Evolutionary conservation across 495 filamentous ascomycete genomes (phyloP).

Genomic region (Penicillium macrosclerotiorum): DNA sequence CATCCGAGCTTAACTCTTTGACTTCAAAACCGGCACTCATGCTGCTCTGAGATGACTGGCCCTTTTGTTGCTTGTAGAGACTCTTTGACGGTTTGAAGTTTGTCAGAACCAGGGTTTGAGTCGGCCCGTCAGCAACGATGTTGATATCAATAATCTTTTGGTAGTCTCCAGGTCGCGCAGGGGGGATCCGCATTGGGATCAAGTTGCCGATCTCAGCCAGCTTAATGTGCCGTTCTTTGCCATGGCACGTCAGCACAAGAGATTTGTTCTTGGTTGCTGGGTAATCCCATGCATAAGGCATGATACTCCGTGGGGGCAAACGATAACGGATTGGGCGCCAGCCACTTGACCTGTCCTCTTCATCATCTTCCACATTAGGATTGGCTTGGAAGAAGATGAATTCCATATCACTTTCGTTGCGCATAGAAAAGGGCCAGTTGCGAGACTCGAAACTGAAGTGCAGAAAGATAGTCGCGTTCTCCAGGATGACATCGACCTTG

Average conservation of each 20-base stretch:
- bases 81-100: conserved; percentile 94
- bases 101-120: conserved; percentile 89
- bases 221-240: conserved; percentile 84
- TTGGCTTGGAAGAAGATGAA: conserved; percentile 93
- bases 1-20: conserved; percentile 81
- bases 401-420: conserved; percentile 94
- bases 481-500: conserved; percentile 84
- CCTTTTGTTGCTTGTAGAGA: conserved; percentile 81
- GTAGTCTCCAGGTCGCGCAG: conserved; percentile 51
- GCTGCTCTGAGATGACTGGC: conserved; percentile 55
- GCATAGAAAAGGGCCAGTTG: conserved; percentile 97
- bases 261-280: conserved; percentile 96
- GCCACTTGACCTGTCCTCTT: conserved; percentile 70
- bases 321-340: conserved; percentile 92
- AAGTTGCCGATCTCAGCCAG: conserved; percentile 95
- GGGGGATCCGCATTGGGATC: conserved; percentile 80
- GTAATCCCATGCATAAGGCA: conserved; percentile 99
- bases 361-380: conserved; percentile 74
- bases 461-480: conserved; percentile 87
- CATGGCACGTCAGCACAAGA: conserved; percentile 73
- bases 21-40: conserved; percentile 79
- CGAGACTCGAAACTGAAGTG: conserved; percentile 86
- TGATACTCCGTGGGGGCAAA: conserved; percentile 92
- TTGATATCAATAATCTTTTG: conserved; percentile 93
- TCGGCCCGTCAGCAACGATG: conserved; percentile 90